phyloP scores from a whole-genome alignment of 2,329 filamentous ascomycete genomes.

The Penicillium sp. region DNA sequence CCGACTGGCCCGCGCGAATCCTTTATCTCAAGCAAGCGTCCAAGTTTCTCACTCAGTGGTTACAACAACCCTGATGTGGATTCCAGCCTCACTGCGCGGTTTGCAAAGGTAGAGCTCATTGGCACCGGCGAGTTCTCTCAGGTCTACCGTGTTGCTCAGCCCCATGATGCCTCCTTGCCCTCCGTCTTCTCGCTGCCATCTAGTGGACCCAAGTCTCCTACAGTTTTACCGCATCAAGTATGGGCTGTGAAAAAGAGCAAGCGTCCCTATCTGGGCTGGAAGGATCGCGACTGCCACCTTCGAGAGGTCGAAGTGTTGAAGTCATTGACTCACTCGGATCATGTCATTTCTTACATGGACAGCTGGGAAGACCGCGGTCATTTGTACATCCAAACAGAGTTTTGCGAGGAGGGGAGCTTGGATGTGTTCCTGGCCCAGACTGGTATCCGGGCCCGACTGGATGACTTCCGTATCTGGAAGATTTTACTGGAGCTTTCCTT shows the following conservation, averaged over 20 bases:
- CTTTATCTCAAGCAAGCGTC: slow-evolving; percentile 54
- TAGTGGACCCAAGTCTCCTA: slow-evolving; percentile 48
- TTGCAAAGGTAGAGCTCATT: slow-evolving; percentile 71
- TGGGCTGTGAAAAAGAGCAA: slow-evolving; percentile 94
- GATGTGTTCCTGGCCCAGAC: slow-evolving; percentile 78
- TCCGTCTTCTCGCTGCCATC: slow-evolving; percentile 45
- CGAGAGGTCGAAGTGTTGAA: slow-evolving; percentile 76
- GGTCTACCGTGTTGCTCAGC: slow-evolving; percentile 69
- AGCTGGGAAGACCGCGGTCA: slow-evolving; percentile 81
- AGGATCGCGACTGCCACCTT: slow-evolving; percentile 75
- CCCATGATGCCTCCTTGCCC: slow-evolving; percentile 34
- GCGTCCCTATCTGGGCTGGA: slow-evolving; percentile 67
- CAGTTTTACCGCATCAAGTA: slow-evolving; percentile 54
- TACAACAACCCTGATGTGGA: slow-evolving; percentile 70
- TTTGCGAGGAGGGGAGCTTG: slow-evolving; percentile 87
- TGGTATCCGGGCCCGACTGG: slow-evolving; percentile 76
- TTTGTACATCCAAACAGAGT: slow-evolving; percentile 96
- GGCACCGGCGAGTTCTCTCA: slow-evolving; percentile 90
- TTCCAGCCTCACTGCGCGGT: slow-evolving; percentile 64
- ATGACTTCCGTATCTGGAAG: slow-evolving; percentile 99
- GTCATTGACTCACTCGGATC: slow-evolving; percentile 70
- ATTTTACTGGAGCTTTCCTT: slow-evolving; percentile 78
- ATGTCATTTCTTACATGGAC: slow-evolving; percentile 76
- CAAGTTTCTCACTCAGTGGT: slow-evolving; percentile 63
- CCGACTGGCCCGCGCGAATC: slow-evolving; percentile 64